Percentiles rank a stretch among this genome's conserved stretches.
phyloP scores from a whole-genome alignment of 495 filamentous ascomycete genomes.

The Apiosordaria backusii region DNA sequence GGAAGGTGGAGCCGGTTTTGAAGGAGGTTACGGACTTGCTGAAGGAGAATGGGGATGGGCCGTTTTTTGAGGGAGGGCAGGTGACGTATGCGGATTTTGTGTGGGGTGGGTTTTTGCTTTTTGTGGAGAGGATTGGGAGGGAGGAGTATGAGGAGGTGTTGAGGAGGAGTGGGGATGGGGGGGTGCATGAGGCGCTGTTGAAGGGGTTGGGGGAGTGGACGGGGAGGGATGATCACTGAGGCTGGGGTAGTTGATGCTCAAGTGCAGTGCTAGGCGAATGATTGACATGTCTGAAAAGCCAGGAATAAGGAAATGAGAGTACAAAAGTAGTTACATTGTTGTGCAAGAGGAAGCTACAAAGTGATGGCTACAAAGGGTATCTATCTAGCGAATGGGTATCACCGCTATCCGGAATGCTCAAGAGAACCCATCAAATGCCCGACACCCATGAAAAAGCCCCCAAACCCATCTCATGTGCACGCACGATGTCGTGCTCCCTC shows the following conservation, averaged over 20 bases:
- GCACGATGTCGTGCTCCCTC: no score
- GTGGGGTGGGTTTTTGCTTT: conserved; percentile 38
- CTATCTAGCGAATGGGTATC: no score
- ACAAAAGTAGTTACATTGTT: no score
- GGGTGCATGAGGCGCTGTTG: conserved; percentile 17
- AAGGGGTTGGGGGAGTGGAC: conserved; percentile 3
- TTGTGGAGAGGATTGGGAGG: conserved; percentile 31
- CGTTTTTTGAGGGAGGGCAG: conserved; percentile 42
- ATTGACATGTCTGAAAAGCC: no score
- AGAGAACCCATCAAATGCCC: no score
- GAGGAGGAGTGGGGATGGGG: conserved; percentile 32
- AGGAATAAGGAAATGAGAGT: no score
- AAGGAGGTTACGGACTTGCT: conserved; percentile 45
- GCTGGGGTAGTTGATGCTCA: neutral
- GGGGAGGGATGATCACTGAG: neutral
- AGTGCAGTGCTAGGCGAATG: no score
- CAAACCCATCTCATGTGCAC: no score
- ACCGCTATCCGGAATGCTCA: no score
- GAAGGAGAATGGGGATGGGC: conserved; percentile 46
- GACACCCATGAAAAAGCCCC: no score
- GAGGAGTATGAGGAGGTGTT: conserved; percentile 33
- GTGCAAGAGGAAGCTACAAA: no score
- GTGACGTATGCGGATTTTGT: conserved; percentile 44
- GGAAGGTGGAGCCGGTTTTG: conserved; percentile 33
- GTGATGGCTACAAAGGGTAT: no score